These are phyloP conservation scores for Cercospora canescens DNA, from an alignment of 2,329 filamentous ascomycete species.

Conservation along the genomic window DNA sequence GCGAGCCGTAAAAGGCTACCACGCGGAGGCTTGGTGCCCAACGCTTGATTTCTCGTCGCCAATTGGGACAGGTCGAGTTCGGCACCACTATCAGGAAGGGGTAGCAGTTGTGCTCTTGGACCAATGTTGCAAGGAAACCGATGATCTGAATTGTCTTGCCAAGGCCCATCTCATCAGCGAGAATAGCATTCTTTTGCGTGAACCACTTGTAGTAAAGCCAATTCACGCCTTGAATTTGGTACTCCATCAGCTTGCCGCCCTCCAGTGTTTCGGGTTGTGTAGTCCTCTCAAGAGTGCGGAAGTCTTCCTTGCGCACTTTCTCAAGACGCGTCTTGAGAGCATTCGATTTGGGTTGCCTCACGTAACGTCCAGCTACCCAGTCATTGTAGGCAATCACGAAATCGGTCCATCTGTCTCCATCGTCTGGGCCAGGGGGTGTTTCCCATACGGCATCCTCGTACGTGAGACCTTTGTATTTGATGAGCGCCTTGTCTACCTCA, in stretches of 20 bases:
- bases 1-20: slow-evolving; percentile 87
- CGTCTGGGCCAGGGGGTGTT: slow-evolving; percentile 65
- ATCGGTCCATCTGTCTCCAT: slow-evolving; percentile 71
- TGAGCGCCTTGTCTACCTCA: slow-evolving; percentile 70
- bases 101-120: slow-evolving; percentile 68
- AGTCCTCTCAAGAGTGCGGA: slow-evolving; percentile 63
- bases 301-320: slow-evolving; percentile 68
- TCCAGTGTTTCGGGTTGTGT: slow-evolving; percentile 72
- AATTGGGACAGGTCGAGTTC: slow-evolving; percentile 95
- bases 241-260: slow-evolving; percentile 84
- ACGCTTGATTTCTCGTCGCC: slow-evolving; percentile 91
- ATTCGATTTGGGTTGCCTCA: slow-evolving; percentile 56
- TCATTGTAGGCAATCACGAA: slow-evolving; percentile 84
- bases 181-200: slow-evolving; percentile 76
- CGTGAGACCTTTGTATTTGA: slow-evolving; percentile 89
- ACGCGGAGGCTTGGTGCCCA: slow-evolving; percentile 86
- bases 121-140: slow-evolving; percentile 71
- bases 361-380: slow-evolving; percentile 77
- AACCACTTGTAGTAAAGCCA: slow-evolving; percentile 95
- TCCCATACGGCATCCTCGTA: slow-evolving; percentile 96
- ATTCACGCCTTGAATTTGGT: slow-evolving; percentile 90
- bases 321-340: slow-evolving; percentile 68
- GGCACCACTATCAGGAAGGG: slow-evolving; percentile 92
- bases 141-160: slow-evolving; percentile 97
- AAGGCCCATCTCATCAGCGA: slow-evolving; percentile 97